Conservation (phyloP, 176 grass and related monocot genomes). For the Musa acuminata region DNA sequence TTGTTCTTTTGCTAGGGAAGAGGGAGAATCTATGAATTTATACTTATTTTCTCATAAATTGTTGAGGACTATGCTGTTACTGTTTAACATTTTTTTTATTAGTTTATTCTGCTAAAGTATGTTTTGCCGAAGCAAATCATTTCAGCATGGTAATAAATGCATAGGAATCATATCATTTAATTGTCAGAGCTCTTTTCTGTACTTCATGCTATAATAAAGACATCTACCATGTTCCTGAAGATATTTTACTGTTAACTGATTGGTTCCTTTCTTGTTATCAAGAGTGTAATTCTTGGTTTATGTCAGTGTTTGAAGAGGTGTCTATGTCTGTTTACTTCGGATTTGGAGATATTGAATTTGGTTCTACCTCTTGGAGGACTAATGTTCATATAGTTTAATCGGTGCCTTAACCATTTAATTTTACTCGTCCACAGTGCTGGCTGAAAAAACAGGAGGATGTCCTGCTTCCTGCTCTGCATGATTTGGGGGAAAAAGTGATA, state of each 20-base stretch:
- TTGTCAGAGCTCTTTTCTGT: background rate
- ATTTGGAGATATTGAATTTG: background rate
- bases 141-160: background rate
- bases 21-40: too few relatives aligned
- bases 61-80: too few relatives aligned
- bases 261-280: background rate
- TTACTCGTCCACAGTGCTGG: constrained; percentile 47
- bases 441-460: constrained; percentile 79
- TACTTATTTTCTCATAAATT: too few relatives aligned
- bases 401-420: background rate
- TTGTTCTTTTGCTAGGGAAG: too few relatives aligned
- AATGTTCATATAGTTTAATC: background rate
- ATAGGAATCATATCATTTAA: background rate
- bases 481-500: constrained; percentile 48
- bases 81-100: too few relatives aligned
- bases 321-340: too few relatives aligned
- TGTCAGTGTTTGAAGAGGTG: too few relatives aligned
- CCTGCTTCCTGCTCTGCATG: constrained; percentile 40
- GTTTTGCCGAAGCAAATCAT: background rate
- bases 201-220: background rate
- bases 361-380: background rate
- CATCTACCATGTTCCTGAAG: background rate
- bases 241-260: background rate
- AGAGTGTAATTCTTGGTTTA: too few relatives aligned
- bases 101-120: background rate